Percentiles rank a stretch among this genome's conserved stretches.
Evolutionary conservation across 2,329 filamentous ascomycete genomes (phyloP).

Genomic region (Rhinocladiella mackenziei): DNA sequence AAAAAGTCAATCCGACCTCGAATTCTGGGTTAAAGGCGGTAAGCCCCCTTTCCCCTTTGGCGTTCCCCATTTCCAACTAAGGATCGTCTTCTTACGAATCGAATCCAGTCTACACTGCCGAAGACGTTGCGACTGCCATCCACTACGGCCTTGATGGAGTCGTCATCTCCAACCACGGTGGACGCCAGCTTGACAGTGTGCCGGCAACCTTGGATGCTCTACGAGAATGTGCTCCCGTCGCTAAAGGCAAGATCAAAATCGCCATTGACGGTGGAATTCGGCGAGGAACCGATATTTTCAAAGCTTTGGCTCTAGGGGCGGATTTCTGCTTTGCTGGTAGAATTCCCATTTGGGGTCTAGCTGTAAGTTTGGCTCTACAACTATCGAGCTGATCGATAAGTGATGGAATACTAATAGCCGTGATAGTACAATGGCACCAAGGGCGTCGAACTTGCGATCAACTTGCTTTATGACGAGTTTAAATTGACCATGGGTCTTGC

Average conservation of each 20-base stretch:
- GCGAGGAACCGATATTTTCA: conserved; percentile 38
- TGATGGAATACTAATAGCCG: not conserved
- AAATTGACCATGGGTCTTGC: not conserved
- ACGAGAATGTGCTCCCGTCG: conserved; percentile 22
- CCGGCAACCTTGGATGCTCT: conserved; percentile 26
- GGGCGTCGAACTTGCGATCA: conserved; percentile 1
- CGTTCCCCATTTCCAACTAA: too few relatives aligned
- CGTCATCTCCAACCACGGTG: conserved; percentile 40
- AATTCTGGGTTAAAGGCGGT: conserved; percentile 32
- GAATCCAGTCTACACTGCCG: conserved; percentile 17
- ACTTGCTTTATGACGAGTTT: not conserved
- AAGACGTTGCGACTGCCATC: conserved; percentile 25
- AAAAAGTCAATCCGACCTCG: not conserved
- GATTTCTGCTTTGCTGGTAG: conserved; percentile 35
- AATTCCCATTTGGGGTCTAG: conserved; percentile 36
- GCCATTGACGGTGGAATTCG: conserved; percentile 36
- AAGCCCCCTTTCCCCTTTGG: too few relatives aligned
- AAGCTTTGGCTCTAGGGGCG: conserved; percentile 37
- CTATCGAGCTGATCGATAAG: not conserved
- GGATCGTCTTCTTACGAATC: conserved; percentile 23
- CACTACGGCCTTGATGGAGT: conserved; percentile 39
- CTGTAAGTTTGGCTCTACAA: conserved; percentile 20
- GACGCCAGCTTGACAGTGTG: conserved; percentile 26
- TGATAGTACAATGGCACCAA: not conserved
- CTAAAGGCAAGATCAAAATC: conserved; percentile 32